Evolutionary conservation across 164 flowering plant species (phyloP), one percentile per base, ranked within the genome.

Genomic region (Pachysandra terminalis): DNA sequence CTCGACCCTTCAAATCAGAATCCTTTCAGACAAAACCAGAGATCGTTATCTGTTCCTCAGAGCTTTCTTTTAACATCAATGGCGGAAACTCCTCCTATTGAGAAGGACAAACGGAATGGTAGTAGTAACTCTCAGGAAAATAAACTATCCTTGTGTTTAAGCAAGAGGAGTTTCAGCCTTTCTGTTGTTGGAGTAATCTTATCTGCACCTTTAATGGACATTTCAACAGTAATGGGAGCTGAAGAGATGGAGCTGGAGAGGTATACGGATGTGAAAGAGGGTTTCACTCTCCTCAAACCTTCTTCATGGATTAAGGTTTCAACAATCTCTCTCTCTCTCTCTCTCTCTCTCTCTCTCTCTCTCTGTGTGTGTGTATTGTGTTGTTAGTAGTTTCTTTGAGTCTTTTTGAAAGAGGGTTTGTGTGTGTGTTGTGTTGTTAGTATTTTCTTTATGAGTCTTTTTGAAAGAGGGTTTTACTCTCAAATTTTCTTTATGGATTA

Each of bases 201-300:
- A 7, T 61, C 65, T 68, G 79, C 71, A 56, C 61, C 69, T 56
- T 49, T 15, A 10, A 45, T 15, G 10, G 10, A 2, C 51, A 45
- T 45, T 45, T 45, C 57, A 2, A 21, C 64, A 14, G 73, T 40
- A 23, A 45, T 60, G 49, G 74, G 61, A 52, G 21, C 59, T 14
- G 59, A 71, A 23, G 76, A 80, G 8, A 65, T 75, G 65, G 81
- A 65, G 32, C 65, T 79, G n/a, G n/a, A 87, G 75, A 87, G 85
- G 70, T 94, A 90, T 80, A 86, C 84, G 0, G 98, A 90, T 73
- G 49, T 75, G 12, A 70, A 69, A 5, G 87, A 86, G 71, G 97
- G 98, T 8, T 94, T 94, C 81, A 86, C 96, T 75, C 83, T 91
- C n/a, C 93, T 94, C 64, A 78, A 24, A 73, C 98, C 98, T 67